These are phyloP conservation scores for Puccinia horiana DNA, from an alignment of 1,284 basidiomycete species.

Conservation along the genomic window DNA sequence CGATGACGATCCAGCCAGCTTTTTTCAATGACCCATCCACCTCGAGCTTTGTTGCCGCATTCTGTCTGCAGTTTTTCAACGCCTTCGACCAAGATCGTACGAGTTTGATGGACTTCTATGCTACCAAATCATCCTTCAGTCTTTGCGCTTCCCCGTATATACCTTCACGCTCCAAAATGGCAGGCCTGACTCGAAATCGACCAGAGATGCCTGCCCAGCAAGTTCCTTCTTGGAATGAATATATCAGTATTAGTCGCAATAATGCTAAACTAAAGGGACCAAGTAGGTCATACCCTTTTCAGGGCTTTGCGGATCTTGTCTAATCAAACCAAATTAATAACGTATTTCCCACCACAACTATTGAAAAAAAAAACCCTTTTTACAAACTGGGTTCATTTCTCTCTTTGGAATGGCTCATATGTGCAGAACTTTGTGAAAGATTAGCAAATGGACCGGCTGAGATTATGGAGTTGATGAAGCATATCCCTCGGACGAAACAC, in stretches of 20 bases:
- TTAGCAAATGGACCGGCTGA: constrained; percentile 43
- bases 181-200: constrained; percentile 26
- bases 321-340: not conserved
- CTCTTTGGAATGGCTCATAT: not conserved
- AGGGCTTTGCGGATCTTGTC: not conserved
- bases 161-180: constrained; percentile 8
- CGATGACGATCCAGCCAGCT: constrained; percentile 25
- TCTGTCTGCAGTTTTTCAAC: constrained; percentile 44
- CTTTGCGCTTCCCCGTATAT: constrained; percentile 25
- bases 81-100: constrained; percentile 38
- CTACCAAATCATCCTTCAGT: constrained; percentile 33
- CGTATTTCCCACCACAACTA: not conserved
- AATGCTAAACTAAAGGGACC: constrained; percentile 29
- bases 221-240: constrained; percentile 41
- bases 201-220: constrained; percentile 41
- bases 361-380: not conserved
- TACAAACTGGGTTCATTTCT: not conserved
- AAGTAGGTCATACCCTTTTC: constrained; percentile 20
- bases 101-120: constrained; percentile 38
- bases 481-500: constrained; percentile 76
- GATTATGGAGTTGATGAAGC: constrained; percentile 17
- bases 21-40: constrained; percentile 33
- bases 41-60: constrained; percentile 24
- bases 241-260: constrained; percentile 40
- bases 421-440: constrained; percentile 26